phyloP scores from a whole-genome alignment of 495 filamentous ascomycete species.

The Pseudomonodictys pantanalensis region DNA sequence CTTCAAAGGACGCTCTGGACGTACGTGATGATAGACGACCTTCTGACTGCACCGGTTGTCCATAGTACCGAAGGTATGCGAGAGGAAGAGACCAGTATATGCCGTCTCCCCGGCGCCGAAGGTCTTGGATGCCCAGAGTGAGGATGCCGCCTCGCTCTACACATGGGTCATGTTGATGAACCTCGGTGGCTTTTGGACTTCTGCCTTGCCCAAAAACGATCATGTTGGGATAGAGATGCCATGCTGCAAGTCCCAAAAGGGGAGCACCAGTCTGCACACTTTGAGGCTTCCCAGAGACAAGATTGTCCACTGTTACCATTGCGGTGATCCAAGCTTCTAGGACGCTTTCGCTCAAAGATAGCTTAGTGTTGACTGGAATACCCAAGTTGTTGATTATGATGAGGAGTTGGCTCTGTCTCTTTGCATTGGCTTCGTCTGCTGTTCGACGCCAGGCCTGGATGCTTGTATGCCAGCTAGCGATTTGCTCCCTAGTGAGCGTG shows the following conservation, averaged over 20 bases:
- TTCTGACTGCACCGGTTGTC: slow-evolving; percentile 11
- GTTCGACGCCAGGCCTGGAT: slow-evolving; percentile 10
- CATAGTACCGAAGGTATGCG: slow-evolving; percentile 41
- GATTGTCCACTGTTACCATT: neutral
- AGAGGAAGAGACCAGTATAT: slow-evolving; percentile 39
- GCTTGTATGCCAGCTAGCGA: slow-evolving; percentile 16
- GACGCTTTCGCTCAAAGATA: neutral
- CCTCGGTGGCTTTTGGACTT: neutral
- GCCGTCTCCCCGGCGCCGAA: slow-evolving; percentile 30
- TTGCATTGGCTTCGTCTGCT: slow-evolving; percentile 14
- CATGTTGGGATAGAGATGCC: slow-evolving; percentile 25
- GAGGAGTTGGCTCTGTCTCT: slow-evolving; percentile 38
- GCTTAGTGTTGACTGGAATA: neutral
- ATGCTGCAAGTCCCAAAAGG: slow-evolving; percentile 10
- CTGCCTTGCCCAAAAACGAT: neutral
- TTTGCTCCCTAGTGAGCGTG: slow-evolving; percentile 5
- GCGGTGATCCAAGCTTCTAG: slow-evolving; percentile 1
- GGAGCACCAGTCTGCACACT: neutral
- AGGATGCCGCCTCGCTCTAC: neutral
- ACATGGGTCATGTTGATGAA: slow-evolving; percentile 4
- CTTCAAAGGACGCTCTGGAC: neutral
- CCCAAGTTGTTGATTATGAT: slow-evolving; percentile 41
- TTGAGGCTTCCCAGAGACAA: slow-evolving; percentile 28
- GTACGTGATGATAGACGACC: neutral
- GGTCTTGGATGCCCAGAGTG: slow-evolving; percentile 21